phyloP scores from a whole-genome alignment of 768 basidiomycete species.

The Boletus rufocinnamomeus region DNA sequence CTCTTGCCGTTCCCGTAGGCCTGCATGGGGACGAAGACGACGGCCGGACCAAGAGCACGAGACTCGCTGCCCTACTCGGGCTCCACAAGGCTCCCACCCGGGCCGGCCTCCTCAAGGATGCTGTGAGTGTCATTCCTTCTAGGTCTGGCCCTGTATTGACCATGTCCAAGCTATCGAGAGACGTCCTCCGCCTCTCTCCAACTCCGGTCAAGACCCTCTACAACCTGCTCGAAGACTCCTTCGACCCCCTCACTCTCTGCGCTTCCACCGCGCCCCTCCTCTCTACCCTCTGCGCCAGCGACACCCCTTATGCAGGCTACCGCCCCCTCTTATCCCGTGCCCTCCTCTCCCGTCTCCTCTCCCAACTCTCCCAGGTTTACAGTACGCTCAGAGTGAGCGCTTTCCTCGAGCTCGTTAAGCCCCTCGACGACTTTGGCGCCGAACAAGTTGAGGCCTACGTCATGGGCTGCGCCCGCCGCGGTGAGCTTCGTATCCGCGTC shows the following conservation, averaged over 20 bases:
- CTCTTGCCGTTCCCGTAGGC: slow-evolving; percentile 90
- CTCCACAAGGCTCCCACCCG: slow-evolving; percentile 84
- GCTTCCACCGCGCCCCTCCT: slow-evolving; percentile 78
- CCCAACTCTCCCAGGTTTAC: slow-evolving; percentile 92
- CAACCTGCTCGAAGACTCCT: slow-evolving; percentile 86
- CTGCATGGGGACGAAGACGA: slow-evolving; percentile 53
- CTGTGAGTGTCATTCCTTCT: slow-evolving; percentile 52
- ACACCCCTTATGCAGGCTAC: slow-evolving; percentile 69
- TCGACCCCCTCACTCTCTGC: slow-evolving; percentile 89
- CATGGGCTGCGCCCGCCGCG: slow-evolving; percentile 87
- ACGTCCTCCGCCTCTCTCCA: slow-evolving; percentile 80
- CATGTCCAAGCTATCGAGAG: slow-evolving; percentile 68
- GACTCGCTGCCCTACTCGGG: slow-evolving; percentile 84
- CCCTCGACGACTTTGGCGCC: slow-evolving; percentile 62
- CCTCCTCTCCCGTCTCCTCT: slow-evolving; percentile 85
- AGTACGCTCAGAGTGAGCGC: slow-evolving; percentile 79
- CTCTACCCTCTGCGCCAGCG: slow-evolving; percentile 47
- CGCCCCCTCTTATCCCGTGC: slow-evolving; percentile 89
- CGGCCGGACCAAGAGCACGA: slow-evolving; percentile 65
- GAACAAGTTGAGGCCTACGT: slow-evolving; percentile 87
- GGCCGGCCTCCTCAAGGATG: slow-evolving; percentile 82
- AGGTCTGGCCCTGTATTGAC: background rate
- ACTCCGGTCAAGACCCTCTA: slow-evolving; percentile 75
- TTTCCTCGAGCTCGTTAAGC: slow-evolving; percentile 76
- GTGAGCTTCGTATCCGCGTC: slow-evolving; percentile 82